Base-by-base conservation (phyloP, 2,329 filamentous ascomycete genomes). In the Neopestalotiopsis clavispora region DNA sequence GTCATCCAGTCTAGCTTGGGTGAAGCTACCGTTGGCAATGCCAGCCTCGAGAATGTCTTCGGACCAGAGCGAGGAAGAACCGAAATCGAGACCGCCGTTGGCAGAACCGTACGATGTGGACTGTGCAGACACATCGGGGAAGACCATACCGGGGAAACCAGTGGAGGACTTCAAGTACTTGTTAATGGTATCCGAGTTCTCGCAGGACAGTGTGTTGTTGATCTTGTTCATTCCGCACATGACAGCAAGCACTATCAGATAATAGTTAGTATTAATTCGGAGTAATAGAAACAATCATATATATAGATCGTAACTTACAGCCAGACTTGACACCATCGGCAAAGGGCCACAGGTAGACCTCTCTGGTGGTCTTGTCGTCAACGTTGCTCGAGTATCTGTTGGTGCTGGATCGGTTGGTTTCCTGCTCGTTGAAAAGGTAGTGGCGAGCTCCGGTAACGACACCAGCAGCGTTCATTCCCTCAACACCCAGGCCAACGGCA, bases 151-250 rank as follows among this genome's bases (percentile, higher is more conserved):
- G 17, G 73, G 73, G 60, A 77, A 78, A 6, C 76, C 76, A 28
- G 78, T 67, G 45, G 75, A 74, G 1, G 69, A 72, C 63, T 78
- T 78, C 13, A 78, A 69, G 57, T 74, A 69, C 4, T 65, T 65
- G 58, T 70, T 72, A 17, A 76, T 68, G 12, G 75, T 70, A 6
- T 72, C 52, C 3, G 72, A 52, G 52, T 71, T 77, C 69, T 78
- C 74, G 69, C 76, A 77, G 1, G 72, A 72, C 17, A 68, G 66
- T 7, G 70, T 73, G 20, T 69, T 69, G 67, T 75, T 75, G 64
- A 76, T 71, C 20, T 67, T 66, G 69, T 74, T 75, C 72, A 74
- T 74, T 62, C 67, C 72, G 66, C 74, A 77, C 75, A 77, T 77
- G 45, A 69, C 70, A 14, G 69, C 71, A 3, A 68, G 69, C 28